These are phyloP conservation scores for Hordeum marinum DNA, from an alignment of 176 grass and related monocot species.

Conservation along the genomic window DNA sequence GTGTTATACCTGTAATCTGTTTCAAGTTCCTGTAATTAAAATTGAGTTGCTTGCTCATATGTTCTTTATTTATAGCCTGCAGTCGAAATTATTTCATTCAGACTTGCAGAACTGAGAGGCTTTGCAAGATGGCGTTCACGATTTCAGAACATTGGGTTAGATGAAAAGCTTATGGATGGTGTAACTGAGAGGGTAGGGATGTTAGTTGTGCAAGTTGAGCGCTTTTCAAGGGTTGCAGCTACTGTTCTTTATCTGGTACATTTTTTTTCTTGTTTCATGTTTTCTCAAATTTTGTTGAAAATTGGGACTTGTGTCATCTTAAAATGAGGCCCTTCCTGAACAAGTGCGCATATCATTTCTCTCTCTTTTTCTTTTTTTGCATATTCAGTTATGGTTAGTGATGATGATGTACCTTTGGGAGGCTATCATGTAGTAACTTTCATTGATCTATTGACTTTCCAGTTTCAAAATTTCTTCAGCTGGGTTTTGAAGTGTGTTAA, in stretches of 20 bases:
- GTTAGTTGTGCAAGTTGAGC: constrained; percentile 87
- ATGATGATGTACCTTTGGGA: constrained; percentile 1
- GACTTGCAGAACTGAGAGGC: constrained; percentile 83
- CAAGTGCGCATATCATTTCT: neutral
- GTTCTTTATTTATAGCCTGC: constrained; percentile 67
- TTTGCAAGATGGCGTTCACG: constrained; percentile 86
- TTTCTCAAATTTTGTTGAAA: neutral
- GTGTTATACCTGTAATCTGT: neutral
- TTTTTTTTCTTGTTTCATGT: neutral
- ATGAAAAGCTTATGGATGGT: constrained; percentile 84
- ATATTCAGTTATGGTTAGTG: constrained; percentile 5
- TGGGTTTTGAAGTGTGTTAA: constrained; percentile 92
- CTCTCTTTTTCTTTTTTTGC: neutral
- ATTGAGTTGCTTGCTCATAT: neutral
- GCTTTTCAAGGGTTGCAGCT: constrained; percentile 72
- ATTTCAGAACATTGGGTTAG: constrained; percentile 78
- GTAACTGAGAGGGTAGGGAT: constrained; percentile 82
- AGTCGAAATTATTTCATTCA: constrained; percentile 88
- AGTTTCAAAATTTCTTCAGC: constrained; percentile 98
- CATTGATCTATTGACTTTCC: constrained; percentile 31
- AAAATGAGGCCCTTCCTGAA: constrained; percentile 17
- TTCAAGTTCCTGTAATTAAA: neutral
- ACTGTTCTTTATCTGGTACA: constrained; percentile 77
- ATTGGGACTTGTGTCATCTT: neutral
- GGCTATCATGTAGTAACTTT: constrained; percentile 40